Conservation (phyloP, 805 yeast species). For the Ogataea chonburiensis region DNA sequence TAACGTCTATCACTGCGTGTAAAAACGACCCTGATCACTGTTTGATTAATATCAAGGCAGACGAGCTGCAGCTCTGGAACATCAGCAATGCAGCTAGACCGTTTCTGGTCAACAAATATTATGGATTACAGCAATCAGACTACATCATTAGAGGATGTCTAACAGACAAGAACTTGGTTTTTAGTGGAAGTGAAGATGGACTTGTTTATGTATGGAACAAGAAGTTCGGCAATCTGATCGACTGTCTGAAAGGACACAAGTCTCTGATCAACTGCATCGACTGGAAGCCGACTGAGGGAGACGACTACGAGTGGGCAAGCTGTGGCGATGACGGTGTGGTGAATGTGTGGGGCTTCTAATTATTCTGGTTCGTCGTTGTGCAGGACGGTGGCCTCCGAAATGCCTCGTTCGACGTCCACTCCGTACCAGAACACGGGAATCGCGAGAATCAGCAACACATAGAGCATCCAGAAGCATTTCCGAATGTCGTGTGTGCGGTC, state of each 20-base stretch:
- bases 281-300: conserved; percentile 47
- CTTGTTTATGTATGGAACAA: conserved; percentile 76
- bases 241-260: conserved; percentile 59
- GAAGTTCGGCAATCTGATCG: conserved; percentile 63
- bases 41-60: conserved; percentile 66
- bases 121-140: conserved; percentile 71
- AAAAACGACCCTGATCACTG: conserved; percentile 48
- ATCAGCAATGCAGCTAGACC: conserved; percentile 47
- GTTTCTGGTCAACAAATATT: conserved; percentile 55
- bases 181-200: conserved; percentile 86
- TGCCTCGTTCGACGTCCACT: conserved; percentile 63
- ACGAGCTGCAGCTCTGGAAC: conserved; percentile 82
- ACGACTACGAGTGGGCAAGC: conserved; percentile 55
- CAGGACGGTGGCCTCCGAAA: conserved; percentile 31
- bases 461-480: conserved; percentile 65
- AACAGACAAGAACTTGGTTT: conserved; percentile 69
- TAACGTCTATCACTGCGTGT: conserved; percentile 66
- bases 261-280: conserved; percentile 75
- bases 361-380: conserved; percentile 28
- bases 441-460: conserved; percentile 51
- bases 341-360: conserved; percentile 51
- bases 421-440: conserved; percentile 51
- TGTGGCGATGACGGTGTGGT: conserved; percentile 81
- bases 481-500: conserved; percentile 73
- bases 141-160: conserved; percentile 74